Evolutionary conservation across 2,329 filamentous ascomycete genomes (phyloP), one percentile per base, ranked within the genome.

Genomic region (Ophiostoma angusticollis): DNA sequence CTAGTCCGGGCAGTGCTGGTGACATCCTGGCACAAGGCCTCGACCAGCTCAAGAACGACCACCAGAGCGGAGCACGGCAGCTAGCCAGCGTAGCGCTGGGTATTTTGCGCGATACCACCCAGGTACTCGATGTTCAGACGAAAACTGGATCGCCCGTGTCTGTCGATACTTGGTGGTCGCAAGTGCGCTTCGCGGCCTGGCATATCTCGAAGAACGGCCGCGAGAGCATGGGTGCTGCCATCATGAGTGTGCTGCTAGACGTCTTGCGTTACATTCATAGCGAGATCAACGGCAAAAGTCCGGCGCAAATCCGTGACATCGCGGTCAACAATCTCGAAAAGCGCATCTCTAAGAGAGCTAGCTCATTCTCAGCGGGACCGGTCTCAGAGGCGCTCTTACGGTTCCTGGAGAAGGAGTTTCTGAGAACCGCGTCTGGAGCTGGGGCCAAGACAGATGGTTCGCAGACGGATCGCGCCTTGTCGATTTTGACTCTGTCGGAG

Each of bases 151-250:
- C 13, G 43, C 45, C 18, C 2, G 39, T 21, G 45, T 37, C 14
- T 36, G 52, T 16, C 50, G 54, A 63, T 1, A 54, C 52, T 6
- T 76, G 73, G 65, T 81, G 75, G 74, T 54, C 53, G 19, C 64
- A 62, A 21, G 52, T 70, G n/a, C 62, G 71, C 12, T 65, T 71
- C 58, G 63, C 62, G 2, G 71, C 67, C 3, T 81, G 78, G 70
- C 71, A 79, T 52, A 57, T 82, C 1, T 74, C 70, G 55, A 77
- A 77, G 49, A 75, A 77, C 39, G 73, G 74, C 0, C 65, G 74
- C n/a, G 73, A 76, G 45, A 76, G 69, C 51, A 81, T 81, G 75
- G 68, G 68, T 1, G 69, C 75, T 0, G 67, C 74, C 1, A 74
- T 79, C 21, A 59, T 72, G 28, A 62, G 57, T 32, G 62, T 60